A percentile compares a stretch with the other conserved stretches of the same genome.
Conservation (phyloP, 257 asterid genomes). For the Salvia hispanica region DNA sequence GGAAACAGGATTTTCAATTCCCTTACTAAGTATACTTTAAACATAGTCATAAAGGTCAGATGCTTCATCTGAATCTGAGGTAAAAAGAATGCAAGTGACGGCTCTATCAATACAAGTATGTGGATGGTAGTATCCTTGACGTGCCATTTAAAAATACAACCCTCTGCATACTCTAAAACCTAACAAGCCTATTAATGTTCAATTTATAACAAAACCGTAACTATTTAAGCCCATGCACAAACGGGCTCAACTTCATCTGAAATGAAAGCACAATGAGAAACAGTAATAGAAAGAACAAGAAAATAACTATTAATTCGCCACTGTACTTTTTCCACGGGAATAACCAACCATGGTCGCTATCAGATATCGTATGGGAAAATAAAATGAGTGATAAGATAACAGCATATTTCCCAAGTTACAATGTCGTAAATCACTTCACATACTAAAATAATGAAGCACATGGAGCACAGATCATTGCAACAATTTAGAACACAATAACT, state of each 20-base stretch:
- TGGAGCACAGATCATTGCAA: constrained; percentile 14
- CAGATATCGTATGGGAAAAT: constrained; percentile 7
- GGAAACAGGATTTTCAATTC: background rate
- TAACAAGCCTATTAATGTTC: no score
- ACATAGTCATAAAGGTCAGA: background rate
- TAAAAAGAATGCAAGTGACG: background rate
- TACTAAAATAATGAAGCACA: constrained; percentile 7
- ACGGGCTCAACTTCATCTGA: no score
- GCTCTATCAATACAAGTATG: no score
- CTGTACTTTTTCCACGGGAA: constrained; percentile 1
- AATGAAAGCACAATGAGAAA: no score
- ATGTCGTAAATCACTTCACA: constrained; percentile 21
- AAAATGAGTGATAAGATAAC: background rate
- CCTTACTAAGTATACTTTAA: background rate
- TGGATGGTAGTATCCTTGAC: no score
- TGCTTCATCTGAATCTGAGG: constrained; percentile 15
- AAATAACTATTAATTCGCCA: background rate
- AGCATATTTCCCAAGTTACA: constrained; percentile 3
- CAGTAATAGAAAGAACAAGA: background rate
- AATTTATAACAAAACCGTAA: no score
- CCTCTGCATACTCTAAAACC: no score
- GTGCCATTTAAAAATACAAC: no score
- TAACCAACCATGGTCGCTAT: background rate
- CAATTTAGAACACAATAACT: constrained; percentile 6
- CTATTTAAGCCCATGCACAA: no score